Evolutionary conservation across 2,329 filamentous ascomycete species (phyloP).

Genomic region (Ramichloridium luteum): DNA sequence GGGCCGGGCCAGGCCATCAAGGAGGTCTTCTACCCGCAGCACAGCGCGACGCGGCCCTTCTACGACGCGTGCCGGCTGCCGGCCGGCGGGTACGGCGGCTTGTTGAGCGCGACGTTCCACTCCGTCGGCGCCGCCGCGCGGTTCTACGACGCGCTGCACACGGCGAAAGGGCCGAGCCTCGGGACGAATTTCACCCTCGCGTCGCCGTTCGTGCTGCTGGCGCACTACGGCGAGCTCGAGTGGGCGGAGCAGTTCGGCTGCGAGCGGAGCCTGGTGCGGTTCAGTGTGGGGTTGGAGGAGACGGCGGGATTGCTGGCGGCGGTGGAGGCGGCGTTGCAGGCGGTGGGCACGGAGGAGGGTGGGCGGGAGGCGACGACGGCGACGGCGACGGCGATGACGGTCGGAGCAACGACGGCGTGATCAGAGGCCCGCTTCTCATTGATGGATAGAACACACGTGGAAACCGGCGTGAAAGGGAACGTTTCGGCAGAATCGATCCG

Average conservation of each 20-base stretch:
- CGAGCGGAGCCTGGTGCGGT: conserved; percentile 63
- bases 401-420: too few relatives aligned
- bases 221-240: conserved; percentile 83
- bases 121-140: conserved; percentile 55
- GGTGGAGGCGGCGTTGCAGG: conserved; percentile 59
- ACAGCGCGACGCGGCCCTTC: conserved; percentile 51
- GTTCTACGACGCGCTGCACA: conserved; percentile 78
- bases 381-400: too few relatives aligned
- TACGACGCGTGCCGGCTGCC: conserved; percentile 70
- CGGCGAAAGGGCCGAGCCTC: conserved; percentile 84
- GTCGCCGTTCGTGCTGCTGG: conserved; percentile 81
- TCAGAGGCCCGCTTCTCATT: too few relatives aligned
- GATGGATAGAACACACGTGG: too few relatives aligned
- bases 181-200: conserved; percentile 92
- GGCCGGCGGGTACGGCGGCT: conserved; percentile 73
- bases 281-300: conserved; percentile 86
- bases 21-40: conserved; percentile 76
- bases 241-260: conserved; percentile 80
- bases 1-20: conserved; percentile 60
- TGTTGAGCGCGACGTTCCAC: conserved; percentile 75
- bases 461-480: too few relatives aligned
- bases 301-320: conserved; percentile 49
- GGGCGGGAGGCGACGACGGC: too few relatives aligned
- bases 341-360: too few relatives aligned
- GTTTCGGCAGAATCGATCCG: too few relatives aligned